Evolutionary conservation across 257 asterid species (phyloP), one percentile per base, ranked within the genome.

Genomic region (Solanum microdontum): DNA sequence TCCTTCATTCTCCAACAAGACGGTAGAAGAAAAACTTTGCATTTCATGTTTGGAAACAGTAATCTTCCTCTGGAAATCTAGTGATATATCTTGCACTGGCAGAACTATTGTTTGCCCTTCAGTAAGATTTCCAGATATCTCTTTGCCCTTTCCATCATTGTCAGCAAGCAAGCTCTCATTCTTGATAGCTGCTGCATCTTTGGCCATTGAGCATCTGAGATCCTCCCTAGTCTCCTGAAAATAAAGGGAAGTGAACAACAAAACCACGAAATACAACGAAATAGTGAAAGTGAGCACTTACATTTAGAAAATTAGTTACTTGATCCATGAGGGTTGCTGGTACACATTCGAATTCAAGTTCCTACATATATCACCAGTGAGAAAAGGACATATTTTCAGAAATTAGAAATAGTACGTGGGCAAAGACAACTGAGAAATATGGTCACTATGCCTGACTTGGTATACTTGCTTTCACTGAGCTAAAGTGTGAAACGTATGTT

Each of bases 151-250:
- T 60, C 83, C 86, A 88, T 84, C 88, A 87, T 88, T 91, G 40
- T 88, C 91, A 43, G 64, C 87, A 84, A 83, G 91, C 64, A 96
- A 88, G 92, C 91, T 89, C 90, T 96, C 98, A 77, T 92, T 91
- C 90, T 93, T 94, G 90, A 96, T 90, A 84, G 92, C 88, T 89
- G 94, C 92, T 79, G 98, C 98, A 92, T 96, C 98, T 90, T 93
- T 95, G 84, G 97, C 97, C 98, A 96, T 95, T 84, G 98, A 94
- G 88, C 93, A 90, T 89, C 99, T 94, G 86, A 95, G 98, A 87
- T 92, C 96, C 88, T 94, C 98, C 89, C 99, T 91, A 43, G 98
- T 79, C 84, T 93, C 94, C 98, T 95, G 93, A 55, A 83, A 79
- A 48, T 86, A 88, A 7, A 62, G 30, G 74, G 82, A 83, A 45